Conservation (phyloP, 176 grass and related monocot species). For the Poa annua region DNA sequence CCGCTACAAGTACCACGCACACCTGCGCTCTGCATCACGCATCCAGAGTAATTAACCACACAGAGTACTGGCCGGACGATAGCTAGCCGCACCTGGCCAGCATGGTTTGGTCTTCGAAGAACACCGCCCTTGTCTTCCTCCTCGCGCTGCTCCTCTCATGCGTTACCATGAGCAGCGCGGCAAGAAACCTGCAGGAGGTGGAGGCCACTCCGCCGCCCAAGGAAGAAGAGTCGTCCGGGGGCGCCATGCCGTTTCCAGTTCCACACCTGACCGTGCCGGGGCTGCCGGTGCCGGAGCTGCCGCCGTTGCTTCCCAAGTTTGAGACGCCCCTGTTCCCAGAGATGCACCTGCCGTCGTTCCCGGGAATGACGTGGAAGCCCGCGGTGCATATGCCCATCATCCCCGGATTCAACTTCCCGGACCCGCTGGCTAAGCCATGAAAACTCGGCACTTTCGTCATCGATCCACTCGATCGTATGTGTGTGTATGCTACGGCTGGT, state of each 20-base stretch:
- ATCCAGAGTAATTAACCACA: not conserved
- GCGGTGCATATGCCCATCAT: not conserved
- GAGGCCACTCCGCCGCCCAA: not conserved
- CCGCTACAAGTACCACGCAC: not conserved
- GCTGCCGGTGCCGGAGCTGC: constrained; percentile 25
- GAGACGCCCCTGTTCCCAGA: not conserved
- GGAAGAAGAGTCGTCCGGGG: not conserved
- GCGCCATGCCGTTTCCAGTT: not conserved
- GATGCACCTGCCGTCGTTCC: constrained; percentile 32
- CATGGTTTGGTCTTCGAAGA: constrained; percentile 4
- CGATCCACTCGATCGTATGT: not conserved
- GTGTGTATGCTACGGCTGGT: not conserved
- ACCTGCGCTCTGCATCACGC: not conserved
- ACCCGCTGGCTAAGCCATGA: constrained; percentile 32
- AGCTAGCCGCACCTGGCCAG: not conserved
- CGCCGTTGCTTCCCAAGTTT: constrained; percentile 18
- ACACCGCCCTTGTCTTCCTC: not conserved
- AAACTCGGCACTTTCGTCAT: not conserved
- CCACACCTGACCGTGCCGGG: constrained; percentile 15
- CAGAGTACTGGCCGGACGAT: no score
- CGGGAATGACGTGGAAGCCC: constrained; percentile 28
- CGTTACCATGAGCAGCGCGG: constrained; percentile 7
- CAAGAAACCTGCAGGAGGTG: constrained; percentile 11
- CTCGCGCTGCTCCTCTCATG: not conserved
- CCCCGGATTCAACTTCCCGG: constrained; percentile 31